A percentile compares a stretch with the other conserved stretches of the same genome.
phyloP scores from a whole-genome alignment of 1,139 yeast genomes.

The Debaryomyces fabryi region DNA sequence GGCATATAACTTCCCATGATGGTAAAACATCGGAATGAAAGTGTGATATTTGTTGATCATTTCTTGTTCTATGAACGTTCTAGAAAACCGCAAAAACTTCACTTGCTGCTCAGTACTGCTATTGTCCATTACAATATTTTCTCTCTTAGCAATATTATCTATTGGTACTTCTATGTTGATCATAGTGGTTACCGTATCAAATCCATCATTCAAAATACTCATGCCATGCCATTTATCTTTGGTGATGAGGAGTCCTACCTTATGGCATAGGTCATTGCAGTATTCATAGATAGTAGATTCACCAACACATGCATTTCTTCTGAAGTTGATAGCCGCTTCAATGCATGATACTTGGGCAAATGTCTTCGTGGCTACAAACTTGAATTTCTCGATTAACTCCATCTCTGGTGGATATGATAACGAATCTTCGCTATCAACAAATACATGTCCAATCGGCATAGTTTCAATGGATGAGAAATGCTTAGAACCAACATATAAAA shows the following conservation, averaged over 20 bases:
- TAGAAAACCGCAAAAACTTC: neutral
- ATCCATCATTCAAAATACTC: slow-evolving; percentile 30
- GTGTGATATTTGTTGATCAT: slow-evolving; percentile 37
- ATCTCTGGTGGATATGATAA: slow-evolving; percentile 25
- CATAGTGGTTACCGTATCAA: slow-evolving; percentile 43
- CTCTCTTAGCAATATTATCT: slow-evolving; percentile 13
- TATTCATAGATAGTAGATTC: slow-evolving; percentile 55
- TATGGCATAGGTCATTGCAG: slow-evolving; percentile 44
- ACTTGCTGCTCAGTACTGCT: neutral
- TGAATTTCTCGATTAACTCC: slow-evolving; percentile 42
- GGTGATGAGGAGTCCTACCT: slow-evolving; percentile 42
- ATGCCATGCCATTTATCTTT: slow-evolving; percentile 39
- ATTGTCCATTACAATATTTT: slow-evolving; percentile 12
- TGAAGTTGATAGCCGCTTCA: slow-evolving; percentile 50
- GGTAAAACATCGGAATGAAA: slow-evolving; percentile 48
- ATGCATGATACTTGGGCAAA: slow-evolving; percentile 31
- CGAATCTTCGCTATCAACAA: slow-evolving; percentile 27
- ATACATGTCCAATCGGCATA: slow-evolving; percentile 58
- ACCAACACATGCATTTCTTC: slow-evolving; percentile 62
- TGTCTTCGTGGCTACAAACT: slow-evolving; percentile 39
- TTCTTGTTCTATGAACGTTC: slow-evolving; percentile 10
- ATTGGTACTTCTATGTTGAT: slow-evolving; percentile 50
- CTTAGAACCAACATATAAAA: slow-evolving; percentile 57
- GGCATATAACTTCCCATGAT: slow-evolving; percentile 44
- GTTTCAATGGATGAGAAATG: slow-evolving; percentile 58